A percentile compares a stretch with the other conserved stretches of the same genome.
Evolutionary conservation across 441 rosid genomes (phyloP).

Genomic region (Gossypium davidsonii): DNA sequence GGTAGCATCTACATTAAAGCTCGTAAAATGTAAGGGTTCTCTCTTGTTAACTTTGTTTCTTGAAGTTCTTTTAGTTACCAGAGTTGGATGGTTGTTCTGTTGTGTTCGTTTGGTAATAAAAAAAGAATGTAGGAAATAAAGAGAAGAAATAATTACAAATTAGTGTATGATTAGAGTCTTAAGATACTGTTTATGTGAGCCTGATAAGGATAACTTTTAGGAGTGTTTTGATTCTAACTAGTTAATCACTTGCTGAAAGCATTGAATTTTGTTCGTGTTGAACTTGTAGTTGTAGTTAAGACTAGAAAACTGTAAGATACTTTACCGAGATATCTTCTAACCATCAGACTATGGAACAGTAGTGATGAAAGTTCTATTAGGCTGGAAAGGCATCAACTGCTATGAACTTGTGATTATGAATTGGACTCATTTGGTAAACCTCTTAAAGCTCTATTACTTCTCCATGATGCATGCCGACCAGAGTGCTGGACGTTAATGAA

Average conservation of each 20-base stretch:
- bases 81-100: background rate
- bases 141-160: background rate
- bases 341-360: no score
- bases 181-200: background rate
- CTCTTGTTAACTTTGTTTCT: conserved; percentile 14
- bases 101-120: background rate
- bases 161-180: background rate
- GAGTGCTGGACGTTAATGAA: background rate
- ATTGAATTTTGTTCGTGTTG: background rate
- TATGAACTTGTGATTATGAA: background rate
- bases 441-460: background rate
- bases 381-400: background rate
- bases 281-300: background rate
- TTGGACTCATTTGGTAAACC: background rate
- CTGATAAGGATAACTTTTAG: background rate
- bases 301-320: no score
- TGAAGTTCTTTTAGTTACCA: background rate
- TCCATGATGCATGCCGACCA: background rate
- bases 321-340: no score
- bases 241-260: background rate
- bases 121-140: background rate
- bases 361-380: background rate
- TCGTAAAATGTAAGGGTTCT: conserved; percentile 62
- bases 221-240: background rate
- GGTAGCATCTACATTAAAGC: conserved; percentile 74